Base-by-base conservation (phyloP, 345 rosid species). In the Citrus glauca region DNA sequence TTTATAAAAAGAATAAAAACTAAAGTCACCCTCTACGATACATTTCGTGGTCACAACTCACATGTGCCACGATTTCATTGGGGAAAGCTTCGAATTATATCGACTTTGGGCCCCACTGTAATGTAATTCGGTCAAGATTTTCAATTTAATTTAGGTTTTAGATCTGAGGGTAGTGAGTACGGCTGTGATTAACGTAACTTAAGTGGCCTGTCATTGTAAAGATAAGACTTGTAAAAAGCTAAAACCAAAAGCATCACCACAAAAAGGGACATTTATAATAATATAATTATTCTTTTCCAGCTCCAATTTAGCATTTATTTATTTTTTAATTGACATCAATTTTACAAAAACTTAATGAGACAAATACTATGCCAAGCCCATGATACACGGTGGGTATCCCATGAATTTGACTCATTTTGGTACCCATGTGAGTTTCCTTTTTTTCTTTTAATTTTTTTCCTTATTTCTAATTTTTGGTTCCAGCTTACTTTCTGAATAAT, bases 11-110 rank as follows among this genome's bases (percentile, higher is more conserved):
- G 37, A 64, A 60, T 25, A 62, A 70, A 45, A 73, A 74, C 73
- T 73, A 84, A 78, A 74, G 81, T 68, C 89, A 84, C 82, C 84
- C 64, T 69, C 74, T 20, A 28, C 83, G 73, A 77, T 85, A 77
- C 22, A 81, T 83, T 83, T 88, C 77, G 73, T 83, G 86, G 89
- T 84, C 89, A 84, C 84, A 72, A 75, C 73, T 80, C 57, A 32
- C 76, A 82, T 74, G 80, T 76, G 79, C 76, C 84, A 71, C 86
- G 82, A 53, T 82, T 32, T 59, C 78, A 88, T 87, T 73, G 28
- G 82, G 27, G 32, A 50, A 67, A 69, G 72, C 48, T 9, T 60
- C 64, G 67, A 77, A 76, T 53, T 9, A 42, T 62, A 68, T 85
- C 65, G 62, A 73, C 33, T 0, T 40, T 16, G 57, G 89, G 85